These are phyloP conservation scores for Polytolypa hystricis DNA, from an alignment of 2,329 filamentous ascomycete species.

Conservation along the genomic window DNA sequence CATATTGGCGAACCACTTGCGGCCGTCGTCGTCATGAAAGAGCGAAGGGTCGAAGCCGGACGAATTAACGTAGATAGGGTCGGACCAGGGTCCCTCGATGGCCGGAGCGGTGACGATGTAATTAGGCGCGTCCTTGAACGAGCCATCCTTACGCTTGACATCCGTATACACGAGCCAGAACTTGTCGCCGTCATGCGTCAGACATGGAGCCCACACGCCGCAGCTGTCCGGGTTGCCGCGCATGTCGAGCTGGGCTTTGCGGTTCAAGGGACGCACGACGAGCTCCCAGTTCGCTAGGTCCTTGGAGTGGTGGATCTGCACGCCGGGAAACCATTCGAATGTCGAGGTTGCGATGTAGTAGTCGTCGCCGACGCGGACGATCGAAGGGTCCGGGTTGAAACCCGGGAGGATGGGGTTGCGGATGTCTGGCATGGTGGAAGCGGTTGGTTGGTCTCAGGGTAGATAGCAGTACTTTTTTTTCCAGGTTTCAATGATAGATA, in stretches of 20 bases:
- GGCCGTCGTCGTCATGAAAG: constrained; percentile 43
- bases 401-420: constrained; percentile 46
- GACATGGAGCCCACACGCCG: constrained; percentile 39
- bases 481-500: too few relatives aligned
- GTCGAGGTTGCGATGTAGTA: constrained; percentile 52
- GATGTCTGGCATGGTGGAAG: too few relatives aligned
- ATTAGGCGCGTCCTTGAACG: constrained; percentile 54
- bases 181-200: constrained; percentile 30
- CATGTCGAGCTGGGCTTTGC: constrained; percentile 24
- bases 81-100: constrained; percentile 32
- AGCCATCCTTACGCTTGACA: constrained; percentile 53
- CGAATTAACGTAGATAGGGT: constrained; percentile 40
- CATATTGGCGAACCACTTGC: constrained; percentile 50
- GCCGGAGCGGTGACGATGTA: constrained; percentile 46
- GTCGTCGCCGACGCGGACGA: constrained; percentile 38
- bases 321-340: constrained; percentile 52
- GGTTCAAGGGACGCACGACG: constrained; percentile 25
- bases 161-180: constrained; percentile 38
- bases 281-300: constrained; percentile 33
- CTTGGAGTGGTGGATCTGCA: constrained; percentile 49
- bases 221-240: constrained; percentile 23
- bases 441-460: too few relatives aligned
- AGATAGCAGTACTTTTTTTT: too few relatives aligned
- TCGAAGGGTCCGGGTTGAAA: constrained; percentile 53
- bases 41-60: constrained; percentile 44